phyloP scores from a whole-genome alignment of 225 moss, liverwort and hornwort genomes.

The Bryoerythrophyllum caledonicum region DNA sequence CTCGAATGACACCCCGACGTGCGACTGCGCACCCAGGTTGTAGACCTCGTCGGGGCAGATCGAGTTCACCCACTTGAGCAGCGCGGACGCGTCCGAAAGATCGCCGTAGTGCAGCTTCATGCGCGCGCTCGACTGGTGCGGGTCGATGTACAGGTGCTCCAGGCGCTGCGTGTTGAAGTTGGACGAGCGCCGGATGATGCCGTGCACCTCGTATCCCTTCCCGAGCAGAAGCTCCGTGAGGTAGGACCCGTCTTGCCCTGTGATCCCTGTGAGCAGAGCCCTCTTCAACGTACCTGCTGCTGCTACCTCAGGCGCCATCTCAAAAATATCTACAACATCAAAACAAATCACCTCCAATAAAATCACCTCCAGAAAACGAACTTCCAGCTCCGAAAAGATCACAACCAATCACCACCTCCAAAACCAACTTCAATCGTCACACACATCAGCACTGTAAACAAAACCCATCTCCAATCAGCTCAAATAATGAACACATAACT shows the following conservation, averaged over 20 bases:
- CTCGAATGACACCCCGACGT: slow-evolving; percentile 85
- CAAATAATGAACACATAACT: no score
- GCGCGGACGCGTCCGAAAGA: slow-evolving; percentile 68
- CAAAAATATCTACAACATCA: neutral
- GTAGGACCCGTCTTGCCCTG: slow-evolving; percentile 81
- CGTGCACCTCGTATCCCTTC: slow-evolving; percentile 85
- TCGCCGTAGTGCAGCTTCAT: slow-evolving; percentile 92
- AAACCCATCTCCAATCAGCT: no score
- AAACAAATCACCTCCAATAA: neutral
- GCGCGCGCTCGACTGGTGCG: slow-evolving; percentile 75
- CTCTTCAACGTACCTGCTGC: slow-evolving; percentile 25
- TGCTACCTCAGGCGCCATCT: slow-evolving; percentile 5
- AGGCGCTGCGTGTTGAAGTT: slow-evolving; percentile 91
- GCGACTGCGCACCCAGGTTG: slow-evolving; percentile 49
- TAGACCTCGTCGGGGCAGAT: slow-evolving; percentile 87
- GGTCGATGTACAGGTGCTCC: slow-evolving; percentile 86
- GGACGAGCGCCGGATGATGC: slow-evolving; percentile 76
- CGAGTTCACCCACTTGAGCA: slow-evolving; percentile 80
- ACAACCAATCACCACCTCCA: neutral
- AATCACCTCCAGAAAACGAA: neutral
- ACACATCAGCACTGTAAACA: neutral
- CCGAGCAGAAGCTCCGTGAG: slow-evolving; percentile 69
- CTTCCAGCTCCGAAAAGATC: neutral
- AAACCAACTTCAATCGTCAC: neutral
- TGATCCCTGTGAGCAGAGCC: slow-evolving; percentile 85